Percentiles rank a stretch among this genome's conserved stretches.
phyloP scores from a whole-genome alignment of 257 asterid species.

The Solanum sitiens region DNA sequence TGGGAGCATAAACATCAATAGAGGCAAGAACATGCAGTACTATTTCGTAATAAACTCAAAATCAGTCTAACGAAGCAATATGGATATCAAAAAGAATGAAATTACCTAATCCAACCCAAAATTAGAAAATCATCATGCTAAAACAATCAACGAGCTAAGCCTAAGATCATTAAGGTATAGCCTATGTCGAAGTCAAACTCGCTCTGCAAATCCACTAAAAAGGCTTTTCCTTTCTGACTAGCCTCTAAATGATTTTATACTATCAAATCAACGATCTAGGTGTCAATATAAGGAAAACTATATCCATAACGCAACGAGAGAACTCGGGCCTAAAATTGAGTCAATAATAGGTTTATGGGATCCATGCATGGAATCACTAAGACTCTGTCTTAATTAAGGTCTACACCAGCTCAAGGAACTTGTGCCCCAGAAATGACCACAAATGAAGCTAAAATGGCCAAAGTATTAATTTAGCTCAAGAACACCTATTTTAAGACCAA shows the following conservation, averaged over 20 bases:
- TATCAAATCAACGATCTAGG: background rate
- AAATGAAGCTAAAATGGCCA: background rate
- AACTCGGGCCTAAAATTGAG: background rate
- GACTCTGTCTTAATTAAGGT: background rate
- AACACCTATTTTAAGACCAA: background rate
- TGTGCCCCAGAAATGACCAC: background rate
- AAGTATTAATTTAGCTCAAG: background rate
- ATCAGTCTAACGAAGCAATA: background rate
- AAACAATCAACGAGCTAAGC: background rate
- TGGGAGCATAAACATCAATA: background rate
- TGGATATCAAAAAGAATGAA: background rate
- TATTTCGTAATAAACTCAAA: background rate
- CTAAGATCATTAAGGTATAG: background rate
- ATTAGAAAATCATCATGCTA: background rate
- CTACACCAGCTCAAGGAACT: background rate
- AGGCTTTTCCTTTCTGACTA: background rate
- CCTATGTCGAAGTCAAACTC: background rate
- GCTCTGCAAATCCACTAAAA: background rate
- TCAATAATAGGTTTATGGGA: background rate
- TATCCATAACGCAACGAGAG: background rate
- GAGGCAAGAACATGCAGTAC: background rate
- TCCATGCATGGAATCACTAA: background rate
- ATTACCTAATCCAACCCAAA: background rate
- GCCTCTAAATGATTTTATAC: background rate
- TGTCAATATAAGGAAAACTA: background rate